Evolutionary conservation across 768 basidiomycete genomes (phyloP).

Genomic region (Kondoa subrosea): DNA sequence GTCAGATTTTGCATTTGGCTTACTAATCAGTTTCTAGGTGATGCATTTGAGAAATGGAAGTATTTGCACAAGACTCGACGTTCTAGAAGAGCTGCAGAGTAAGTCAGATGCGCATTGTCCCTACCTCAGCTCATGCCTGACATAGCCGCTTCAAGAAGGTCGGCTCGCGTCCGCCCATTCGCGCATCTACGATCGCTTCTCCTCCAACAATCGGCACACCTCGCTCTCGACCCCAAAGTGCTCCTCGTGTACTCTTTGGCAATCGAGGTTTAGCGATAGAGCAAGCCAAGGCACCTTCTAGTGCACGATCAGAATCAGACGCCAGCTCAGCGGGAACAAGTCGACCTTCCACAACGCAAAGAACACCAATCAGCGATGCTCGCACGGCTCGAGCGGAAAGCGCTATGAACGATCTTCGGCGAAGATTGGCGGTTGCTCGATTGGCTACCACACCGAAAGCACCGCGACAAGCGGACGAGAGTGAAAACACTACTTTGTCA

Average conservation of each 20-base stretch:
- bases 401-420: conserved; percentile 9
- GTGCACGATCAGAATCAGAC: neutral
- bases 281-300: neutral
- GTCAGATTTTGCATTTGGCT: neutral
- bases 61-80: neutral
- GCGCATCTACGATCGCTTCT: neutral
- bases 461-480: too few relatives aligned
- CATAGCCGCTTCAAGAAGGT: neutral
- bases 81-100: conserved; percentile 14
- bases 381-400: conserved; percentile 8
- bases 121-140: neutral
- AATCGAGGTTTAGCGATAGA: neutral
- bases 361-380: neutral
- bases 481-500: neutral
- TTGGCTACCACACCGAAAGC: too few relatives aligned
- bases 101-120: neutral
- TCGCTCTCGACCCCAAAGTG: neutral
- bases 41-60: conserved; percentile 10
- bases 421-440: conserved; percentile 13
- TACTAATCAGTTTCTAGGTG: neutral
- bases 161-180: neutral
- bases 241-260: neutral
- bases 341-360: neutral
- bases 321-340: neutral
- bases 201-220: neutral